Evolutionary conservation across 2,329 filamentous ascomycete genomes (phyloP).

Genomic region (Elsinoe necatrix): DNA sequence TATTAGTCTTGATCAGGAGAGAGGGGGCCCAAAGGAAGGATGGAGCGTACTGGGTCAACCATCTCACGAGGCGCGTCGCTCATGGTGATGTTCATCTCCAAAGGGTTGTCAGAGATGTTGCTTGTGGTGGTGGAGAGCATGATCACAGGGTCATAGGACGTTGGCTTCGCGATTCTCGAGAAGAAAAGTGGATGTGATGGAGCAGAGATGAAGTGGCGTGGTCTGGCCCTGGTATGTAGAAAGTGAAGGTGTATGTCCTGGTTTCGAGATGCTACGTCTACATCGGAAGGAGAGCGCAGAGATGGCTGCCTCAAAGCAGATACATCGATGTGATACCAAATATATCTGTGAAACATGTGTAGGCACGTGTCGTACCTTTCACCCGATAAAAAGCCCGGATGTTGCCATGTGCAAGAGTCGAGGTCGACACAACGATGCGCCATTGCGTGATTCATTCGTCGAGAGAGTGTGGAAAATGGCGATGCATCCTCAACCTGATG

Average conservation of each 20-base stretch:
- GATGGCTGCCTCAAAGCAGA: neutral
- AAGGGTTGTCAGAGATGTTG: neutral
- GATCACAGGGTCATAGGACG: neutral
- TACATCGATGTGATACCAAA: neutral
- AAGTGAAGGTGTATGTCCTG: neutral
- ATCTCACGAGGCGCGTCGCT: neutral
- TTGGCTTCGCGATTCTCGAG: neutral
- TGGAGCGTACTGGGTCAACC: neutral
- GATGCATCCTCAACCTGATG: no score
- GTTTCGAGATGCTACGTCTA: neutral
- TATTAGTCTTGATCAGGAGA: neutral
- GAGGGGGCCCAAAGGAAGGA: neutral
- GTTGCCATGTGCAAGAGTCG: no score
- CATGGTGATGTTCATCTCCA: neutral
- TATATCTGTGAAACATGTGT: neutral
- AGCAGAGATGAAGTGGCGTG: neutral
- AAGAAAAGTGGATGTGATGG: neutral
- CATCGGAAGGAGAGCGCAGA: neutral
- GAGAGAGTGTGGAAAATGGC: no score
- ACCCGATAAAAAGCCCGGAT: no score
- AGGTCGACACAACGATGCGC: no score
- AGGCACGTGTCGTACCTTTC: neutral
- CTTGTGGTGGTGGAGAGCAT: neutral
- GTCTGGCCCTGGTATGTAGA: neutral
- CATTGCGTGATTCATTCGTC: no score